Evolutionary conservation across 2,329 filamentous ascomycete species (phyloP), one percentile per base, ranked within the genome.

Genomic region (Colletotrichum lupini): DNA sequence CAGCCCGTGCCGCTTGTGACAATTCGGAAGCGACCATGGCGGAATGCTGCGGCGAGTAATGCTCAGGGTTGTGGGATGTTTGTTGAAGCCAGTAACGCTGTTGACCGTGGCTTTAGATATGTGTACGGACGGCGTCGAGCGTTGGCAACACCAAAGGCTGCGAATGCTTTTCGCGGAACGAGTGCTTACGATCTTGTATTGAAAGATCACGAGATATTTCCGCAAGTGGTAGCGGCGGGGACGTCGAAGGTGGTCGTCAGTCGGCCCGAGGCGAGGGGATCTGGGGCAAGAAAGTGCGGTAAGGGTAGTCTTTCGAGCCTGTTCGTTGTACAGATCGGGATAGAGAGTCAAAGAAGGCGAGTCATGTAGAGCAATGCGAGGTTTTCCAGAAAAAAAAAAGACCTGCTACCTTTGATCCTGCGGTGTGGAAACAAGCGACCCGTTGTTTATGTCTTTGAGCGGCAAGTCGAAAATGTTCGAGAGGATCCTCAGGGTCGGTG

Each of bases 1-100:
- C 74, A 24, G 74, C 68, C 19, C 64, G 65, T 14, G 74, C 74
- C 32, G 74, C 68, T 66, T 75, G 74, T 42, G 74, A 75, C 65
- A 85, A 77, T 76, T 83, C 81, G 57, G 82, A 84, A 63, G 82
- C 78, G 67, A 80, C 81, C 83, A 84, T 84, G 55, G 32, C 60
- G 58, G 7, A 42, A 22, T 16, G 49, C 26, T 42, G 26, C 11
- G 19, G 24, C 35, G 24, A 58, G 28, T 49, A 58, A 35, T 24
- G 53, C 19, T 26, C 35, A 16, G 42, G 16, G 32, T 24, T 19
- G 24, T 66, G 19, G 16, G 24, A 49, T 30, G 42, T 11, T 28
- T 35, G 11, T 35, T n/a, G 19, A 30, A 30, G 35, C 52, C 56
- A 26, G 24, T 6, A 35, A 30, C 35, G 19, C 28, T 35, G 46